These are phyloP conservation scores for Fusarium heterosporum DNA, from an alignment of 2,329 filamentous ascomycete genomes.

Conservation along the genomic window DNA sequence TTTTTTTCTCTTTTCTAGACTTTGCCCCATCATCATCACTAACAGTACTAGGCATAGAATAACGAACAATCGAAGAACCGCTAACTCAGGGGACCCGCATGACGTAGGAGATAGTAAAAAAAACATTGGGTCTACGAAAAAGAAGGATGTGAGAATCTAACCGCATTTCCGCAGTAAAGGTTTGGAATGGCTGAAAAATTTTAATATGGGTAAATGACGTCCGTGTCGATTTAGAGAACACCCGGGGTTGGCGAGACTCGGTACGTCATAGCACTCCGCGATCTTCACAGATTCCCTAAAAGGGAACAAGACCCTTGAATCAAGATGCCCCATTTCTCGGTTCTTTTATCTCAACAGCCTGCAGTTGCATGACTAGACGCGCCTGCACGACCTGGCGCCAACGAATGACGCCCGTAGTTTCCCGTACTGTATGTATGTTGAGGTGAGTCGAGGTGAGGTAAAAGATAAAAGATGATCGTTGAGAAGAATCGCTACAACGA, in stretches of 20 bases:
- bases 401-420: slow-evolving; percentile 8
- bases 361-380: slow-evolving; percentile 19
- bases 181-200: slow-evolving; percentile 8
- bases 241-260: background rate
- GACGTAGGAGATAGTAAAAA: slow-evolving; percentile 12
- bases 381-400: background rate
- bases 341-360: slow-evolving; percentile 23
- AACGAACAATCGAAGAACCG: background rate
- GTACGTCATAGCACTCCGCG: slow-evolving; percentile 24
- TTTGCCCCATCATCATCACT: background rate
- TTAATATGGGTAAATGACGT: slow-evolving; percentile 33
- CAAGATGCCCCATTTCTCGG: slow-evolving; percentile 23
- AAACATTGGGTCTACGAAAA: background rate
- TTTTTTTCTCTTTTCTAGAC: background rate
- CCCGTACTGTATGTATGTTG: slow-evolving; percentile 3
- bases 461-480: background rate
- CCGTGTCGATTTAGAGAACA: background rate
- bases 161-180: background rate
- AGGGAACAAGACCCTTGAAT: slow-evolving; percentile 21
- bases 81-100: slow-evolving; percentile 23
- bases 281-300: slow-evolving; percentile 26
- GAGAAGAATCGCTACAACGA: background rate
- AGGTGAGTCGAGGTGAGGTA: background rate
- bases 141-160: background rate
- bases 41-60: slow-evolving; percentile 10